Base-by-base conservation (phyloP, 306 rosid genomes). In the Citrullus colocynthis region DNA sequence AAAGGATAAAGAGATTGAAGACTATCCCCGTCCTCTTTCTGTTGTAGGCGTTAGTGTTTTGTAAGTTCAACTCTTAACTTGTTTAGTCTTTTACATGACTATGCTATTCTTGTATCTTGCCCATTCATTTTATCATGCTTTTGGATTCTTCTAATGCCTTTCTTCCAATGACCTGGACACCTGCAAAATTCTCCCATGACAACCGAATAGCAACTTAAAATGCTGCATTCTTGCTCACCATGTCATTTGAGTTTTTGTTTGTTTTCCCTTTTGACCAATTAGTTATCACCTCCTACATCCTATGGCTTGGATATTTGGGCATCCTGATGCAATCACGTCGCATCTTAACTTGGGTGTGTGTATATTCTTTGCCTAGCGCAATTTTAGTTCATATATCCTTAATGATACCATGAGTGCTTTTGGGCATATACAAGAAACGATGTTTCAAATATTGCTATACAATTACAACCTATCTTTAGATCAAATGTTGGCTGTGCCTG, bases 21-120 rank as follows among this genome's bases (percentile, higher is more conserved):
- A 96, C 82, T 90, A 88, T 83, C 89, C 96, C n/a, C 86, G 76
- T 34, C 93, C 96, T 72, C 88, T 82, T 72, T 90, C 97, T 62
- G 92, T 91, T 69, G 91, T 92, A 2, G 98, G 97, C 78, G 96
- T 92, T 81, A 96, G 96, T 80, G 93, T 96, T 75, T 77, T 90
- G 99, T 92, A 90, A 92, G 99, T 91, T 78, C 76, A 51, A 56
- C 70, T 39, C 56, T 24, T 24, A 69, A 62, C 75, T 77, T 76
- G 45, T 55, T 62, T 44, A 12, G 41, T 69, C 45, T 72, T 28
- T 30, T 45, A 69, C 75, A 44, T 6, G 75, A 21, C 44, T 15
- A 20, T 20, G 2, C 21, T 30, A 65, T 65, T 65, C 32, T 2
- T 32, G 4, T 32, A 9, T 65, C 10, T 10, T 42, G 56, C 2